phyloP scores from a whole-genome alignment of 139 green algal species.

The Coccomyxa sp. region DNA sequence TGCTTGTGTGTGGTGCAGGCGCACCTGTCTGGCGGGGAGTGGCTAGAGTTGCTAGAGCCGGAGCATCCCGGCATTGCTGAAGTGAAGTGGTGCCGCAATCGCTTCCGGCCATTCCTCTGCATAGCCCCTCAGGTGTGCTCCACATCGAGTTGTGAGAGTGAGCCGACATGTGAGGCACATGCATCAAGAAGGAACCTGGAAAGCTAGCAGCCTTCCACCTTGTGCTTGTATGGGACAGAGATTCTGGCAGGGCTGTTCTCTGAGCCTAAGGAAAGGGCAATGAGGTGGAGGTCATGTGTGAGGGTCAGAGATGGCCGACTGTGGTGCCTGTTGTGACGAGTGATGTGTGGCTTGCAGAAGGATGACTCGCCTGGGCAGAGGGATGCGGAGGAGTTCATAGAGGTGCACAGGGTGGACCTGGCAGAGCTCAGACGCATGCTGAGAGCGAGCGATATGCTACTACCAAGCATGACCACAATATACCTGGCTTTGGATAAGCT shows the following conservation, averaged over 20 bases:
- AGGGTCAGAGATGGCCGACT: background rate
- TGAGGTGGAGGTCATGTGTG: background rate
- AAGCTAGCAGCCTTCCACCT: too few relatives aligned
- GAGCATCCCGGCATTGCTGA: conserved; percentile 67
- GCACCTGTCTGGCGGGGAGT: conserved; percentile 64
- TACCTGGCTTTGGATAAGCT: conserved; percentile 60
- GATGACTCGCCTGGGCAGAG: conserved; percentile 25
- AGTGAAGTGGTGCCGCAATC: conserved; percentile 84
- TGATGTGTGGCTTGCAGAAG: conserved; percentile 10
- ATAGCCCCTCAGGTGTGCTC: conserved; percentile 53
- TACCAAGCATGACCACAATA: conserved; percentile 59
- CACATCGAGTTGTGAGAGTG: too few relatives aligned
- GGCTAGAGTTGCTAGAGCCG: conserved; percentile 51
- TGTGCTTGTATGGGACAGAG: background rate
- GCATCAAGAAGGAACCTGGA: too few relatives aligned
- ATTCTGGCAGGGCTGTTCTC: background rate
- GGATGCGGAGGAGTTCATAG: conserved; percentile 57
- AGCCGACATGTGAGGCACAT: background rate
- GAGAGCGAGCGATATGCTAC: conserved; percentile 56
- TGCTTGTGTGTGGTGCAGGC: conserved; percentile 40
- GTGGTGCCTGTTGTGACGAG: background rate
- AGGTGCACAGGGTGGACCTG: conserved; percentile 54
- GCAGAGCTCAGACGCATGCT: conserved; percentile 46
- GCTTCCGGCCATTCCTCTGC: conserved; percentile 73
- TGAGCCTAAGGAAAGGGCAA: background rate